Evolutionary conservation across 192 early-diverging fungal genomes (phyloP).

Genomic region (Backusella tarrabulga): DNA sequence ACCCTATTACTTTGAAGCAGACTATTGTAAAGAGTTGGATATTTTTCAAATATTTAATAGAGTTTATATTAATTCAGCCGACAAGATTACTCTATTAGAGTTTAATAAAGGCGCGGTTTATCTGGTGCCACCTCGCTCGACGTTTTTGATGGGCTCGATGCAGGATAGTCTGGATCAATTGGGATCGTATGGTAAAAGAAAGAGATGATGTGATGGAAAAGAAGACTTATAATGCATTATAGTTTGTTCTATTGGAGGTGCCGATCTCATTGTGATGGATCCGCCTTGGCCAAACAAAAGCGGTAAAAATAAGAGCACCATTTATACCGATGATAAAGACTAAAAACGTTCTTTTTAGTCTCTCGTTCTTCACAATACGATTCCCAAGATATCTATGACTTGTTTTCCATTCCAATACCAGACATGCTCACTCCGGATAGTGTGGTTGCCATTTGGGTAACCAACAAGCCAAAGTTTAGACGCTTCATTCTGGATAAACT

Average conservation of each 20-base stretch:
- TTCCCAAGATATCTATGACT: slow-evolving; percentile 60
- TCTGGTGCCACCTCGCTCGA: slow-evolving; percentile 12
- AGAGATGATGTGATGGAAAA: neutral
- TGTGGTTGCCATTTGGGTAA: slow-evolving; percentile 68
- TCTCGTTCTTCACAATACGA: slow-evolving; percentile 53
- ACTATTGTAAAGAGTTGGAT: neutral
- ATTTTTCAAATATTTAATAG: slow-evolving; percentile 13
- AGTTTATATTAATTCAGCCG: neutral
- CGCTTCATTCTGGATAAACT: slow-evolving; percentile 63
- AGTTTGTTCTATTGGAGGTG: slow-evolving; percentile 22
- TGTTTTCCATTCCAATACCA: slow-evolving; percentile 61
- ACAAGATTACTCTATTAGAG: neutral
- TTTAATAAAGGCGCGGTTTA: neutral
- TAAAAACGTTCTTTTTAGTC: slow-evolving; percentile 13
- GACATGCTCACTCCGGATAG: slow-evolving; percentile 28
- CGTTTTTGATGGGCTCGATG: slow-evolving; percentile 24
- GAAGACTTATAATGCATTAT: slow-evolving; percentile 11
- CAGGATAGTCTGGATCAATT: slow-evolving; percentile 19
- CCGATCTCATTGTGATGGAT: slow-evolving; percentile 56
- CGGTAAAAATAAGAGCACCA: slow-evolving; percentile 17
- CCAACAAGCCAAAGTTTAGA: slow-evolving; percentile 63
- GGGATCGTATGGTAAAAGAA: slow-evolving; percentile 6
- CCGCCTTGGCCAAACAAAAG: slow-evolving; percentile 73
- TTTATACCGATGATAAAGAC: neutral
- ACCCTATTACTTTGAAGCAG: neutral